Percentiles rank a stretch among this genome's conserved stretches.
Evolutionary conservation across 306 rosid genomes (phyloP).

Genomic region (Trichosanthes truncata): DNA sequence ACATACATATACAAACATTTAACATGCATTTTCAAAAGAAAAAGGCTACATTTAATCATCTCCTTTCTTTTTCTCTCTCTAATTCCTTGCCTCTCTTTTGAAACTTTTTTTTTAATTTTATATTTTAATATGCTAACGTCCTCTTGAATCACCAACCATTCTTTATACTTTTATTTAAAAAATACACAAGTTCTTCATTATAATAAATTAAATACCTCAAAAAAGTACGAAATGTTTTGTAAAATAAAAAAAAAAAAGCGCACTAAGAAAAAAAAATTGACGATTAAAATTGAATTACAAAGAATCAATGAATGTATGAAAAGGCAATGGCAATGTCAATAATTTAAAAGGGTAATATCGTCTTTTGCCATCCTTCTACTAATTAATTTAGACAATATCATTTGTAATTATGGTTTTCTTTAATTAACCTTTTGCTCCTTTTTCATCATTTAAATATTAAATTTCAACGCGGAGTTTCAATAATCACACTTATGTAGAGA

Average conservation of each 20-base stretch:
- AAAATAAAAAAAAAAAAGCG: neutral
- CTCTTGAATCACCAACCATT: slow-evolving; percentile 15
- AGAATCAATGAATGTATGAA: neutral
- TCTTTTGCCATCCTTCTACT: neutral
- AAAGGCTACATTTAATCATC: neutral
- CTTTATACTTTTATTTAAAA: neutral
- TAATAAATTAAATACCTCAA: neutral
- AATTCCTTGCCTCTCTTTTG: neutral
- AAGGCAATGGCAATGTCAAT: neutral
- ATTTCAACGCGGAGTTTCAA: neutral
- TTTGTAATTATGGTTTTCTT: slow-evolving; percentile 3
- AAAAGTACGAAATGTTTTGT: neutral
- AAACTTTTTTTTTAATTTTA: neutral
- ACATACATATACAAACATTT: too few relatives aligned
- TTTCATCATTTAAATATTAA: neutral
- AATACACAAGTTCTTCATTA: neutral
- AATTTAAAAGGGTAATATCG: neutral
- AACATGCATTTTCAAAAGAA: neutral
- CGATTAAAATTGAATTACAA: neutral
- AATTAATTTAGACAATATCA: neutral
- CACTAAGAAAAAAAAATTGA: neutral
- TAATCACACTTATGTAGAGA: neutral
- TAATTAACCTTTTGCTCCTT: neutral
- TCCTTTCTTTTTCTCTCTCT: neutral
- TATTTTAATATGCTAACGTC: neutral